phyloP scores from a whole-genome alignment of 768 basidiomycete genomes.

The Macrolepiota albuminosa region DNA sequence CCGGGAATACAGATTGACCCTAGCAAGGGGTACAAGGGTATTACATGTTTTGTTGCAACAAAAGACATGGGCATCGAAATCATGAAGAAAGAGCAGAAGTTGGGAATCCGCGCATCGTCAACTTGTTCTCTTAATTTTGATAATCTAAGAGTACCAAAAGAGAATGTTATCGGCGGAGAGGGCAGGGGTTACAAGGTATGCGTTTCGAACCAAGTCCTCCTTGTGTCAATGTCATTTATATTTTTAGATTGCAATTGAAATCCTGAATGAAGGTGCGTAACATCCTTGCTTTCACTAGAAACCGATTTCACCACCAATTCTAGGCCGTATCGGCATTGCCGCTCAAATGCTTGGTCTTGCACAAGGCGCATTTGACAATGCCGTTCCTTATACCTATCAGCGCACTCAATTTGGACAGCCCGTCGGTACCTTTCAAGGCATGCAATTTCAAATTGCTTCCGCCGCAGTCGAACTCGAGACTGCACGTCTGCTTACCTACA shows the following conservation, averaged over 20 bases:
- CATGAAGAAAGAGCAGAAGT: constrained; percentile 98
- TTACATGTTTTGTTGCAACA: constrained; percentile 94
- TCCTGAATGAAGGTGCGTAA: constrained; percentile 78
- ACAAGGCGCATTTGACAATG: constrained; percentile 93
- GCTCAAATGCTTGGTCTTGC: constrained; percentile 99
- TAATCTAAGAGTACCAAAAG: constrained; percentile 76
- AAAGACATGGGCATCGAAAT: constrained; percentile 97
- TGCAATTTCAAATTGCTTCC: constrained; percentile 92
- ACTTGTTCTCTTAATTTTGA: constrained; percentile 95
- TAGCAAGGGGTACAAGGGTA: constrained; percentile 96
- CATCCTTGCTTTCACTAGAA: neutral
- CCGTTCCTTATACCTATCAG: constrained; percentile 93
- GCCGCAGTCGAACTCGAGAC: constrained; percentile 88
- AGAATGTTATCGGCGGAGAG: constrained; percentile 88
- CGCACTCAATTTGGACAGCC: constrained; percentile 93
- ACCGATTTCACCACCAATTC: neutral
- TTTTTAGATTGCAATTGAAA: constrained; percentile 84
- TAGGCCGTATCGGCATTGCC: constrained; percentile 85
- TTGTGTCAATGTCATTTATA: neutral
- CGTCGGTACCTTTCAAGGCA: constrained; percentile 92
- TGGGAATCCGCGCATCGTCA: constrained; percentile 93
- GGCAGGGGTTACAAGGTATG: constrained; percentile 87
- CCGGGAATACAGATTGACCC: constrained; percentile 61
- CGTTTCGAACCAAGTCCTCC: neutral
- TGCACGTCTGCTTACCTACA: constrained; percentile 90